Evolutionary conservation across 257 asterid genomes (phyloP).

Genomic region (Verbena officinalis): DNA sequence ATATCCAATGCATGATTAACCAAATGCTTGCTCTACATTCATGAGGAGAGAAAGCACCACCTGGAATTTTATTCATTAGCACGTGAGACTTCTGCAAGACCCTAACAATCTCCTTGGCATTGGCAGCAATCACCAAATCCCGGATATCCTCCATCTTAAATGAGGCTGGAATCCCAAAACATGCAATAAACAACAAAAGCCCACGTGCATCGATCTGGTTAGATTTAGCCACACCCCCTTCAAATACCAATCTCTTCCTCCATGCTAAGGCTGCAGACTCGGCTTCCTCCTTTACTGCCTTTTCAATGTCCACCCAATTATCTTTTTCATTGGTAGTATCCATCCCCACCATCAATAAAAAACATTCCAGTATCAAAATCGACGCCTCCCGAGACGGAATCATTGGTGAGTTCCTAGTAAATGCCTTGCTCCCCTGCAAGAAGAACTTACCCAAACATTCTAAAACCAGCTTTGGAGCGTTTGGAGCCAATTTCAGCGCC

Average conservation of each 20-base stretch:
- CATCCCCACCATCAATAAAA: slow-evolving; percentile 60
- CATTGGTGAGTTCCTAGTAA: slow-evolving; percentile 53
- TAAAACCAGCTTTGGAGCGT: slow-evolving; percentile 63
- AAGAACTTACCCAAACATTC: slow-evolving; percentile 73
- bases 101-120: slow-evolving; percentile 59
- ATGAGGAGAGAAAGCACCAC: slow-evolving; percentile 40
- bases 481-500: slow-evolving; percentile 59
- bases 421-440: slow-evolving; percentile 71
- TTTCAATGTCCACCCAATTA: slow-evolving; percentile 37
- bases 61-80: slow-evolving; percentile 64
- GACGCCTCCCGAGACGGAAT: slow-evolving; percentile 70
- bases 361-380: slow-evolving; percentile 68
- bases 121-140: slow-evolving; percentile 60
- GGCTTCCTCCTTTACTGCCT: slow-evolving; percentile 58
- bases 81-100: slow-evolving; percentile 53
- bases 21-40: slow-evolving; percentile 15
- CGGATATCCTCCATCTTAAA: slow-evolving; percentile 61
- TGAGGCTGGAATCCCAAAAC: slow-evolving; percentile 62
- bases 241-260: slow-evolving; percentile 70
- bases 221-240: slow-evolving; percentile 71
- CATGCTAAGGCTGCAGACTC: slow-evolving; percentile 61
- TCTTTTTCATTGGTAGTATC: slow-evolving; percentile 20
- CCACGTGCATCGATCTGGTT: slow-evolving; percentile 77
- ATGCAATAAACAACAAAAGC: slow-evolving; percentile 65
- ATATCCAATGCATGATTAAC: not conserved